Evolutionary conservation across 2,329 filamentous ascomycete genomes (phyloP).

Genomic region (Calonectria ilicicola): DNA sequence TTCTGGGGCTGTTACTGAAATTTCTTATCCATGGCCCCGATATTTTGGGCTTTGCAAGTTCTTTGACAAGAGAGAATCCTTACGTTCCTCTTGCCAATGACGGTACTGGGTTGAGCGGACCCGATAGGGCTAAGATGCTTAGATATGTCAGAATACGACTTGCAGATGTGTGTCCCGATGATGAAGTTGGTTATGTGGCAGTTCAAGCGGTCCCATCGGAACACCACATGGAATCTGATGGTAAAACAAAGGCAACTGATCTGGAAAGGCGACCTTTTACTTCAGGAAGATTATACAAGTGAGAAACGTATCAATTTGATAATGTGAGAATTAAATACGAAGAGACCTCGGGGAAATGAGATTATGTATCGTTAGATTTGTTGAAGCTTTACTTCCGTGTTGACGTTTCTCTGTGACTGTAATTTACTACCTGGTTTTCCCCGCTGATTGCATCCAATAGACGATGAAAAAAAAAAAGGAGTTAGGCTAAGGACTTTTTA

Average conservation of each 20-base stretch:
- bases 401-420: too few species aligned
- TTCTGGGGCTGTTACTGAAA: background rate
- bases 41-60: conserved; percentile 5
- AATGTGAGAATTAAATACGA: too few species aligned
- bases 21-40: background rate
- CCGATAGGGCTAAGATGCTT: conserved; percentile 2
- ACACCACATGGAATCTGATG: background rate
- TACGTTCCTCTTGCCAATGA: background rate
- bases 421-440: too few species aligned
- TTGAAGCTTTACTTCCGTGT: too few species aligned
- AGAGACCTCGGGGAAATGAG: too few species aligned
- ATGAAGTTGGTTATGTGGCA: conserved; percentile 10
- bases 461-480: too few species aligned
- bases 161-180: conserved; percentile 5
- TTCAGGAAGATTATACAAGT: background rate
- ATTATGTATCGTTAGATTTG: too few species aligned
- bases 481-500: too few species aligned
- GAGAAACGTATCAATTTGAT: background rate
- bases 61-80: background rate
- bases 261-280: background rate
- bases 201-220: background rate
- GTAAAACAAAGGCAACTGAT: background rate
- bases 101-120: background rate
- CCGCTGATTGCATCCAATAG: too few species aligned
- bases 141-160: conserved; percentile 3